Percentiles rank a stretch among this genome's conserved stretches.
Evolutionary conservation across 495 filamentous ascomycete species (phyloP).

Genomic region (Rhypophila decipiens): DNA sequence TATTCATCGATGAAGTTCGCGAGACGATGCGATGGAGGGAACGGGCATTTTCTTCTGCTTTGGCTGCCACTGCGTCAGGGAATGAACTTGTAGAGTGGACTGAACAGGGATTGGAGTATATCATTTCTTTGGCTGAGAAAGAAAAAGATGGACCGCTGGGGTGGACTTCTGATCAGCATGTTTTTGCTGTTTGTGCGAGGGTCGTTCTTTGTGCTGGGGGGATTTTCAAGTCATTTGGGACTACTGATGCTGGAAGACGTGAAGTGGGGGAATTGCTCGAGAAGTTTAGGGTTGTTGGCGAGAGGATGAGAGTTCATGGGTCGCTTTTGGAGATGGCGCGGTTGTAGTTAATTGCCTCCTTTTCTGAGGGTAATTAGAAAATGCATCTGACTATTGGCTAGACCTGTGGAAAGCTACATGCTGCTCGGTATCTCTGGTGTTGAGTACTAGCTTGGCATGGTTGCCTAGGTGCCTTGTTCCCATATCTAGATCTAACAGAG

Average conservation of each 20-base stretch:
- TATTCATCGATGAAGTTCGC: slow-evolving; percentile 72
- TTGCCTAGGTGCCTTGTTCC: too few species aligned
- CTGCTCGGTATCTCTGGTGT: too few species aligned
- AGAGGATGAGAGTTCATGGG: slow-evolving; percentile 23
- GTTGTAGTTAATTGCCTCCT: too few species aligned
- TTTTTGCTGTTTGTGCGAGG: slow-evolving; percentile 61
- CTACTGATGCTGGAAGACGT: background rate
- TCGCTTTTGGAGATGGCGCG: slow-evolving; percentile 25
- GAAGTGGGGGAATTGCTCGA: slow-evolving; percentile 17
- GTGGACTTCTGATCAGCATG: slow-evolving; percentile 65
- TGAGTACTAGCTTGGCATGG: too few species aligned
- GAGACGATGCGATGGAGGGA: slow-evolving; percentile 62
- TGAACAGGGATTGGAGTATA: slow-evolving; percentile 43
- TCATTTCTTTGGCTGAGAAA: slow-evolving; percentile 33
- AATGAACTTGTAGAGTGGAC: slow-evolving; percentile 44
- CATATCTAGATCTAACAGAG: too few species aligned
- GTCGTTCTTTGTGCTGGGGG: slow-evolving; percentile 45
- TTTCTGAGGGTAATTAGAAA: too few species aligned
- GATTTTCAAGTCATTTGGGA: slow-evolving; percentile 5
- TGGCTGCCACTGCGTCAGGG: slow-evolving; percentile 8
- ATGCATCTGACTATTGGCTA: too few species aligned
- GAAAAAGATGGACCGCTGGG: slow-evolving; percentile 58
- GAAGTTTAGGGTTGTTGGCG: slow-evolving; percentile 21
- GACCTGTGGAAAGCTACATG: too few species aligned
- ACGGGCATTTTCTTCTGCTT: slow-evolving; percentile 15